Evolutionary conservation across 2,329 filamentous ascomycete species (phyloP), one percentile per base, ranked within the genome.

Genomic region (Aspergillus viridinutans): DNA sequence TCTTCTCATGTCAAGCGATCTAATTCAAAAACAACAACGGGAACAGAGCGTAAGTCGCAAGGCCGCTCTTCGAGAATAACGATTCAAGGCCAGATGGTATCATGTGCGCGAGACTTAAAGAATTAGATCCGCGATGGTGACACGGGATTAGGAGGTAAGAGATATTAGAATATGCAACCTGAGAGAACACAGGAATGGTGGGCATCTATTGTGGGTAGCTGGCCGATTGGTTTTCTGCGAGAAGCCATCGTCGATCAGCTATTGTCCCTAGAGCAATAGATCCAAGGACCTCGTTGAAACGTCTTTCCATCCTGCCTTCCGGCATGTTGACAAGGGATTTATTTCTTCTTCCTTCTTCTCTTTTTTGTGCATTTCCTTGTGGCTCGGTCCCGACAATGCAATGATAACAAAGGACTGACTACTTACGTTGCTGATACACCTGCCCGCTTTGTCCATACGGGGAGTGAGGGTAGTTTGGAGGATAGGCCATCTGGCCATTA

Each of bases 391-490:
- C 57, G 49, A 60, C 53, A 62, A 61, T 58, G 57, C 59, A 64
- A 65, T 62, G 47, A 63, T 54, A 56, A 57, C 58, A 61, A 60
- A 52, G 61, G 60, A 54, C 59, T 61, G 59, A 53, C 69, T 76
- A 79, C 75, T 80, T 76, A 77, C 77, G 76, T 73, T 76, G 76
- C 67, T 78, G 76, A 66, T 79, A 80, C 64, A 80, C 78, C 66
- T 79, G 78, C 62, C 74, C 76, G 67, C 74, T 76, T 67, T 80
- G 78, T 50, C 69, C 75, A 64, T 80, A 80, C 25, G 78, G 78
- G 53, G 78, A 80, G 67, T 80, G 78, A 58, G 78, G 78, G 61
- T 80, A 80, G 65, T 77, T 78, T 56, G 73, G 69, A 62, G 74
- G 74, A 61, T 79, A 78, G 35, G 67, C 69, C 67, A 80, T 79